A percentile compares a stretch with the other conserved stretches of the same genome.
These are phyloP conservation scores for Eleusine indica DNA, from an alignment of 176 grass and related monocot species.

Conservation along the genomic window DNA sequence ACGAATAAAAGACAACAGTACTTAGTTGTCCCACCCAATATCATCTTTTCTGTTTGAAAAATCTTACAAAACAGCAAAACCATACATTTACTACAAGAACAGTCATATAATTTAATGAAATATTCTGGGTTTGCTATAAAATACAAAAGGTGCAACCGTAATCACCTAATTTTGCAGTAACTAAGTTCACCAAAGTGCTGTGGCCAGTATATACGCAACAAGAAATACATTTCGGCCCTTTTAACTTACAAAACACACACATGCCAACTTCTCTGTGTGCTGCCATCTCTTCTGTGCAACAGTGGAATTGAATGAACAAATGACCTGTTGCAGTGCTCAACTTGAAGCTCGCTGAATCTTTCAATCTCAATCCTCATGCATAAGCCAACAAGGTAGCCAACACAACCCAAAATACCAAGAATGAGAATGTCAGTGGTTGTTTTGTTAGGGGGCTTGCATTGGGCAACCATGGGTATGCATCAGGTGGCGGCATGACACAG, in stretches of 20 bases:
- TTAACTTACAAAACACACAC: constrained; percentile 55
- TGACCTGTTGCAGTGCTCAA: constrained; percentile 32
- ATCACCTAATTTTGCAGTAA: constrained; percentile 66
- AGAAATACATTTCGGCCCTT: constrained; percentile 68
- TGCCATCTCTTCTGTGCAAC: constrained; percentile 42
- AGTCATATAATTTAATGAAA: constrained; percentile 51
- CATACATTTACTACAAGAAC: constrained; percentile 43
- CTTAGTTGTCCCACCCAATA: constrained; percentile 18
- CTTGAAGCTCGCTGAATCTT: constrained; percentile 28
- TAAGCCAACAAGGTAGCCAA: constrained; percentile 65
- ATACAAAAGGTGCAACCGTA: constrained; percentile 64
- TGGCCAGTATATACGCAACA: constrained; percentile 74
- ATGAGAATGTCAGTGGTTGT: constrained; percentile 51
- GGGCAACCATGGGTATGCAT: constrained; percentile 82
- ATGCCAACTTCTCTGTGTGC: constrained; percentile 36
- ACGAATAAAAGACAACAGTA: neutral
- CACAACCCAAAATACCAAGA: constrained; percentile 56
- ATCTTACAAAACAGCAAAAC: constrained; percentile 33
- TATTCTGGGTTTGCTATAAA: constrained; percentile 54
- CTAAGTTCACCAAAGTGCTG: constrained; percentile 59
- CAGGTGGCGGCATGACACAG: constrained; percentile 80
- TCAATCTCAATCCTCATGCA: constrained; percentile 48
- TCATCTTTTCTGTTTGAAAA: constrained; percentile 25
- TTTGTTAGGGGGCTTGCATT: constrained; percentile 69
- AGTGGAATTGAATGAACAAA: constrained; percentile 45